Evolutionary conservation across 2,329 filamentous ascomycete species (phyloP).

Genomic region (Aspergillus persii): DNA sequence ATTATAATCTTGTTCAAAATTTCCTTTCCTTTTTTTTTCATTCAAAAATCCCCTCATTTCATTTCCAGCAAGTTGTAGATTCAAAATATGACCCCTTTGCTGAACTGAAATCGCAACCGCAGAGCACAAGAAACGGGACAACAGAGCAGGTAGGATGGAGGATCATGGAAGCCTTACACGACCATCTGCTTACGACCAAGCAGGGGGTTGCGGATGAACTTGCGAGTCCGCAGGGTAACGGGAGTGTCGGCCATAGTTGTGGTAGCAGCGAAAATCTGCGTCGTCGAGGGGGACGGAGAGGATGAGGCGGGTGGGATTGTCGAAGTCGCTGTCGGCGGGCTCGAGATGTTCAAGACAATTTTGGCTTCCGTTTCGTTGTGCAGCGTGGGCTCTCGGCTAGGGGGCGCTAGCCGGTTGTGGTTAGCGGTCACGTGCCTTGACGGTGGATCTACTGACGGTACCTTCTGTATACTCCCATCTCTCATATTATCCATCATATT

Average conservation of each 20-base stretch:
- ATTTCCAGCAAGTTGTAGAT: background rate
- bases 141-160: conserved; percentile 11
- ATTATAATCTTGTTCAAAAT: conserved; percentile 1
- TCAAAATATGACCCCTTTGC: background rate
- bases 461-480: background rate
- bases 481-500: background rate
- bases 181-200: conserved; percentile 99
- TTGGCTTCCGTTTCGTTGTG: conserved; percentile 28
- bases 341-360: conserved; percentile 33
- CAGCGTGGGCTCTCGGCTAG: conserved; percentile 43
- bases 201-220: conserved; percentile 99
- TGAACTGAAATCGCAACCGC: background rate
- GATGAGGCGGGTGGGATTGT: conserved; percentile 26
- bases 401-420: conserved; percentile 30
- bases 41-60: background rate
- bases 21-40: conserved; percentile 3
- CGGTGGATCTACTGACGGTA: background rate
- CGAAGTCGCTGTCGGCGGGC: conserved; percentile 30
- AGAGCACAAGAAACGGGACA: conserved; percentile 5
- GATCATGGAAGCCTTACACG: conserved; percentile 67
- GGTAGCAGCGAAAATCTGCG: conserved; percentile 39
- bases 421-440: conserved; percentile 10
- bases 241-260: conserved; percentile 81
- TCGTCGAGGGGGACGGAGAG: conserved; percentile 24
- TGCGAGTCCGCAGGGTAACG: conserved; percentile 93